phyloP scores from a whole-genome alignment of 257 asterid genomes.

The Lycium ferocissimum region DNA sequence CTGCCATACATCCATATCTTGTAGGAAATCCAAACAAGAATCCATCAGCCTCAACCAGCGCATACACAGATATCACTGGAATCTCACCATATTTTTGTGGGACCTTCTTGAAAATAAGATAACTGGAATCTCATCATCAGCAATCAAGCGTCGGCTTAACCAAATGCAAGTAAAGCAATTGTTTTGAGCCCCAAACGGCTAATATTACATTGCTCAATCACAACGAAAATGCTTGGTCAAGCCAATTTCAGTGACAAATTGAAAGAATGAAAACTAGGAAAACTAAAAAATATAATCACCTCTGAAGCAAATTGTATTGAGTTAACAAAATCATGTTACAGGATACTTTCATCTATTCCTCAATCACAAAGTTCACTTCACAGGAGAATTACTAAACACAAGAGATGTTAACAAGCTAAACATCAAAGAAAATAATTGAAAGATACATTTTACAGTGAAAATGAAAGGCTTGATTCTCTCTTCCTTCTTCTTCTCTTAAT shows the following conservation, averaged over 20 bases:
- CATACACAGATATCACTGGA: conserved; percentile 36
- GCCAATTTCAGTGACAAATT: neutral
- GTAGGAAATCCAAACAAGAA: neutral
- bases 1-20: conserved; percentile 61
- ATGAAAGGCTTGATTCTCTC: neutral
- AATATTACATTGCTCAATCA: neutral
- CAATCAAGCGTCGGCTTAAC: neutral
- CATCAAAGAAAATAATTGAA: neutral
- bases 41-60: conserved; percentile 71
- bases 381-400: neutral
- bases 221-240: neutral
- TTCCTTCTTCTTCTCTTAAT: neutral
- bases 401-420: neutral
- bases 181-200: neutral
- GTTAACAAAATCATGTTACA: neutral
- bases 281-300: neutral
- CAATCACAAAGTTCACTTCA: conserved; percentile 22
- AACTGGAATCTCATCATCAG: conserved; percentile 20
- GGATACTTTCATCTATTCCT: neutral
- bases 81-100: conserved; percentile 59
- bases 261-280: neutral
- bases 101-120: conserved; percentile 58
- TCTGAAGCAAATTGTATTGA: conserved; percentile 3
- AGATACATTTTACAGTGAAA: neutral
- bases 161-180: neutral